Evolutionary conservation across 2,329 filamentous ascomycete genomes (phyloP).

Genomic region (Cladophialophora chaetospira): DNA sequence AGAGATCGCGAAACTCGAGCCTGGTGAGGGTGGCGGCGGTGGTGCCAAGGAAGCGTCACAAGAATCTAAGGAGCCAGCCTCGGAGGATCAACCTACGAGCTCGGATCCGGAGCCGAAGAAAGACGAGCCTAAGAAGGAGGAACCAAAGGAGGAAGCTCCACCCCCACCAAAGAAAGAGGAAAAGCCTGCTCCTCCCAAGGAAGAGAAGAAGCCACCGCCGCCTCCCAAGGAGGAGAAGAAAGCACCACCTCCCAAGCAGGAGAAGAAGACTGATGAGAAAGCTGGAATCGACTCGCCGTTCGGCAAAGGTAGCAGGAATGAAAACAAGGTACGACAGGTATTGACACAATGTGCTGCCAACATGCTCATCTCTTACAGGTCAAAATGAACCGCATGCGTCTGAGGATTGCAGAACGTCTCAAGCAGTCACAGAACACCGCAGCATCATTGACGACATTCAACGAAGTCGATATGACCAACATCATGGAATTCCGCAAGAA

Average conservation of each 20-base stretch:
- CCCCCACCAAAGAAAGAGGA: conserved; percentile 39
- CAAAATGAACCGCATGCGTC: conserved; percentile 99
- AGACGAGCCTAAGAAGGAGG: conserved; percentile 42
- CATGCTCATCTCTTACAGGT: conserved; percentile 59
- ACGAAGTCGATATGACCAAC: conserved; percentile 98
- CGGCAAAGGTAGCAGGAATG: conserved; percentile 69
- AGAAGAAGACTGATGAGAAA: conserved; percentile 33
- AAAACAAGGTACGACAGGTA: conserved; percentile 71
- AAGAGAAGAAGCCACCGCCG: conserved; percentile 38
- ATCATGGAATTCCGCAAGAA: conserved; percentile 96
- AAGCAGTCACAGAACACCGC: conserved; percentile 99
- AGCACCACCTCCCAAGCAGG: conserved; percentile 31
- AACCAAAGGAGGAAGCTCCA: conserved; percentile 30
- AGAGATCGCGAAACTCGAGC: conserved; percentile 81
- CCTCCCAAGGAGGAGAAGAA: conserved; percentile 41
- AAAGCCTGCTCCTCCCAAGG: conserved; percentile 39
- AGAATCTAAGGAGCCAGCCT: conserved; percentile 42
- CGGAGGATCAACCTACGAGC: conserved; percentile 59
- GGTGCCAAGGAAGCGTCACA: conserved; percentile 57
- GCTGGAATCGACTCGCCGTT: conserved; percentile 44
- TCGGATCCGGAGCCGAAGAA: conserved; percentile 56
- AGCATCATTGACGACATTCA: conserved; percentile 95
- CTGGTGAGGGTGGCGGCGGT: conserved; percentile 65
- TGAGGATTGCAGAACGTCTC: conserved; percentile 93
- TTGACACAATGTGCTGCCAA: conserved; percentile 15